phyloP scores from a whole-genome alignment of 1,139 yeast genomes.

The Pneumocystis murina region DNA sequence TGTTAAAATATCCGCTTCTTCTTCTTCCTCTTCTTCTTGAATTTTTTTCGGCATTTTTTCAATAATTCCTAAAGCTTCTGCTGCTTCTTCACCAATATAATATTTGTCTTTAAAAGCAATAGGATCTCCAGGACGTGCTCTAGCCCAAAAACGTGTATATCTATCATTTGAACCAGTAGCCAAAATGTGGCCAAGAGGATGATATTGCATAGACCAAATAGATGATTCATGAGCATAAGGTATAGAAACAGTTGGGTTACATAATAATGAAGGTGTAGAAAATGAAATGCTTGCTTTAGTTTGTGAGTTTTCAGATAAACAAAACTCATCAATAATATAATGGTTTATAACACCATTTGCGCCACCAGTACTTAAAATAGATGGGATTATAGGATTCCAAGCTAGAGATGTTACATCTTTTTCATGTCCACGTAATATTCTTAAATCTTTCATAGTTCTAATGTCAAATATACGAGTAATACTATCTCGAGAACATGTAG shows the following conservation, averaged over 20 bases:
- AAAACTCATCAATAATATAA: conserved; percentile 42
- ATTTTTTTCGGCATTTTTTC: not conserved
- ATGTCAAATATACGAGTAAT: conserved; percentile 79
- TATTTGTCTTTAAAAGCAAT: conserved; percentile 70
- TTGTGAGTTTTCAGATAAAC: conserved; percentile 9
- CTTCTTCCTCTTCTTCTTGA: conserved; percentile 4
- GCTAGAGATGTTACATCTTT: conserved; percentile 72
- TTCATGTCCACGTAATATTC: conserved; percentile 62
- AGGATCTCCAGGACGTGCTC: conserved; percentile 83
- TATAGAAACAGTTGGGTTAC: conserved; percentile 31
- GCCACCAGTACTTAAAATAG: conserved; percentile 70
- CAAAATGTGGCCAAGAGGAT: conserved; percentile 82
- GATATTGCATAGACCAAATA: conserved; percentile 76
- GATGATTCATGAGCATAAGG: conserved; percentile 94
- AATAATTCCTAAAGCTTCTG: conserved; percentile 4
- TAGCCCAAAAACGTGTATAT: conserved; percentile 87
- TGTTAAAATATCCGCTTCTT: conserved; percentile 4
- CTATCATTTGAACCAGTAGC: conserved; percentile 91
- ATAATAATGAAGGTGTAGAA: conserved; percentile 9
- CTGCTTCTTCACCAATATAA: conserved; percentile 24
- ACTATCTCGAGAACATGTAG: conserved; percentile 78
- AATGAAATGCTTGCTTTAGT: conserved; percentile 3
- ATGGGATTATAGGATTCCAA: conserved; percentile 86
- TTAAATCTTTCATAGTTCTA: conserved; percentile 63
- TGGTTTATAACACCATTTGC: conserved; percentile 79